These are phyloP conservation scores for Coprinopsis strossmayeri DNA, from an alignment of 768 basidiomycete species.

Conservation along the genomic window DNA sequence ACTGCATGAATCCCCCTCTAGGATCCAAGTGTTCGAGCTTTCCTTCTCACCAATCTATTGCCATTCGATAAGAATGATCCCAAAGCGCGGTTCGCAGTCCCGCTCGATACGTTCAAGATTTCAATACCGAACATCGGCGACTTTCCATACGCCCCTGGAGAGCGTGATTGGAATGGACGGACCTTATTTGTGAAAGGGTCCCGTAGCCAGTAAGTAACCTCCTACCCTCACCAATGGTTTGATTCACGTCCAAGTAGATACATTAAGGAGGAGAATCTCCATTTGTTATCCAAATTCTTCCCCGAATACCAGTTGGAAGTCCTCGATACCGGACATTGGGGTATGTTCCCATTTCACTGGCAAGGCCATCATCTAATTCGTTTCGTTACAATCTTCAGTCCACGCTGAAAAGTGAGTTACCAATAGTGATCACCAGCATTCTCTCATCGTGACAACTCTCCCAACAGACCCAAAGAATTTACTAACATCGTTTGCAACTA, in stretches of 20 bases:
- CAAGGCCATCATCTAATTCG: background rate
- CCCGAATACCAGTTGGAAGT: slow-evolving; percentile 57
- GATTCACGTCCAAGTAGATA: slow-evolving; percentile 37
- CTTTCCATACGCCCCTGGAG: slow-evolving; percentile 67
- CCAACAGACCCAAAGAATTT: slow-evolving; percentile 8
- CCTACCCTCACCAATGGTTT: background rate
- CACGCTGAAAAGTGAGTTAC: slow-evolving; percentile 8
- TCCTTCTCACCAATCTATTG: slow-evolving; percentile 80
- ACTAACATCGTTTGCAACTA: slow-evolving; percentile 3
- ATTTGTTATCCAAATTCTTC: slow-evolving; percentile 61
- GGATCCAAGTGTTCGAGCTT: slow-evolving; percentile 72
- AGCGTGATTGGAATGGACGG: slow-evolving; percentile 47
- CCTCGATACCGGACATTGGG: slow-evolving; percentile 84
- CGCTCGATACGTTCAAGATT: slow-evolving; percentile 56
- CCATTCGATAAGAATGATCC: slow-evolving; percentile 19
- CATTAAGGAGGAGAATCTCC: slow-evolving; percentile 69
- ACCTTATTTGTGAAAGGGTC: slow-evolving; percentile 77
- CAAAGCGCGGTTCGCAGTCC: slow-evolving; percentile 56
- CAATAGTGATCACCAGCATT: background rate
- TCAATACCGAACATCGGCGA: slow-evolving; percentile 59
- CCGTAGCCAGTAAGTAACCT: slow-evolving; percentile 55
- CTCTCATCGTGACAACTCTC: background rate
- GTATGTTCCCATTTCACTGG: background rate
- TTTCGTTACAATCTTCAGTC: background rate
- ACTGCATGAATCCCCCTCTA: slow-evolving; percentile 20